Evolutionary conservation across 345 rosid genomes (phyloP), one percentile per base, ranked within the genome.

Genomic region (Syzygium grande): DNA sequence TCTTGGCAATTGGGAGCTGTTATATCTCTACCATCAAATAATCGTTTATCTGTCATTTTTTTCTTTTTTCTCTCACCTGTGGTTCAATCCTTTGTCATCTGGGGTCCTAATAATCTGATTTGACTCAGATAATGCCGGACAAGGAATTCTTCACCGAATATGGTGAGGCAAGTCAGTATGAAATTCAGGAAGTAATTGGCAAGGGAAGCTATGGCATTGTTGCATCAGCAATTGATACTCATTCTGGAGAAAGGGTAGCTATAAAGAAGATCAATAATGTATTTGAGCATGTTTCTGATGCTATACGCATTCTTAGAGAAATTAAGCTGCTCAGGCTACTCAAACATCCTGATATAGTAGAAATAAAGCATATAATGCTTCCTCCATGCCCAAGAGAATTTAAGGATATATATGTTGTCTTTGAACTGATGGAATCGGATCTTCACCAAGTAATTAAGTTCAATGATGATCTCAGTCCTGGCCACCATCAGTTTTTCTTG

Each of bases 131-230:
- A 38, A 97, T 98, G 98, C 92, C 94, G 90, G 99, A 92, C 93
- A 96, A 92, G 88, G 98, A 96, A 88, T 98, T 96, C 88, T 95
- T 98, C 94, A 96, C 99, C 25, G 99, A 96, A 88, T 98, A 95
- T 52, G 98, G 99, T 27, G 99, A 98, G 91, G 99, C 99, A 34
- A 98, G 94, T 89, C 99, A 94, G 89, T 98, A 98, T 84, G 96
- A 98, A 91, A 96, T 98, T 87, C 95, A 92, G 87, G 99, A 98
- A 93, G 99, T 96, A 30, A 94, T 98, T 1, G 99, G 99, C 5
- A 98, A 92, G 91, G 99, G 99, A 91, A 98, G 99, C 94, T 98
- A 98, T 85, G 99, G 99, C 13, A 95, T 96, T 55, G 99, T 98
- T 73, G 99, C 99, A 3, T 98, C 99, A 9, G 99, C 99, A 7